These are phyloP conservation scores for Stachybotrys chartarum DNA, from an alignment of 2,329 filamentous ascomycete genomes.

Conservation along the genomic window DNA sequence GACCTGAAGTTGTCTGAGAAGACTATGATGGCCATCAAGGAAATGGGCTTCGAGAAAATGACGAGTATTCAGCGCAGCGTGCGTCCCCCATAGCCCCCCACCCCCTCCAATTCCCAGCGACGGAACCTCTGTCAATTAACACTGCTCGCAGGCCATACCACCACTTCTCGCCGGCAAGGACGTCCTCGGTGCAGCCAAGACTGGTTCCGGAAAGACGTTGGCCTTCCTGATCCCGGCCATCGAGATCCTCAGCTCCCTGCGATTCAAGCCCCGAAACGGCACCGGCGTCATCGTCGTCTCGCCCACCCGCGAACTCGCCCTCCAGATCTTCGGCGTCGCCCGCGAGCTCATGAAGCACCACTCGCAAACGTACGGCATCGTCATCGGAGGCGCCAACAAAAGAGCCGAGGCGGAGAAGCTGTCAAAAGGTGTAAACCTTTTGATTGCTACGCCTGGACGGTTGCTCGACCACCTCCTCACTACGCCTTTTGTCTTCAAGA, in stretches of 20 bases:
- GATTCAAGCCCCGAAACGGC: constrained; percentile 92
- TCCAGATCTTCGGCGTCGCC: constrained; percentile 95
- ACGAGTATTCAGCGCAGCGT: constrained; percentile 80
- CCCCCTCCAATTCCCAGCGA: background rate
- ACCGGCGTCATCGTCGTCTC: constrained; percentile 90
- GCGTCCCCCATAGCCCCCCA: constrained; percentile 5
- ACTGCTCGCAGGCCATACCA: constrained; percentile 56
- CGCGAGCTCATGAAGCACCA: constrained; percentile 88
- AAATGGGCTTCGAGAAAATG: constrained; percentile 94
- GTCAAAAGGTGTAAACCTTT: constrained; percentile 83
- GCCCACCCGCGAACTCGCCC: constrained; percentile 84
- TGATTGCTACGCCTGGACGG: constrained; percentile 89
- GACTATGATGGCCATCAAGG: constrained; percentile 78
- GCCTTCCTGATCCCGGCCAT: constrained; percentile 91
- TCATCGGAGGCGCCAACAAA: constrained; percentile 90
- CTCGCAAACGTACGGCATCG: constrained; percentile 90
- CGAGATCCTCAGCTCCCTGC: constrained; percentile 83
- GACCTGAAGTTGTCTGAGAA: constrained; percentile 82
- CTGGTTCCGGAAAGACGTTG: constrained; percentile 90
- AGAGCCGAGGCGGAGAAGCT: constrained; percentile 92
- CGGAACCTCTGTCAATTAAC: background rate
- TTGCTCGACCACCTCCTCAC: constrained; percentile 92
- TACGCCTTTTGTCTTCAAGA: constrained; percentile 88
- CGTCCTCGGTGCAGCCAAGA: constrained; percentile 92
- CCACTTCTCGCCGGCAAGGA: constrained; percentile 84